Conservation (phyloP, 1,139 yeast species). For the Sugiyamaella japonica region DNA sequence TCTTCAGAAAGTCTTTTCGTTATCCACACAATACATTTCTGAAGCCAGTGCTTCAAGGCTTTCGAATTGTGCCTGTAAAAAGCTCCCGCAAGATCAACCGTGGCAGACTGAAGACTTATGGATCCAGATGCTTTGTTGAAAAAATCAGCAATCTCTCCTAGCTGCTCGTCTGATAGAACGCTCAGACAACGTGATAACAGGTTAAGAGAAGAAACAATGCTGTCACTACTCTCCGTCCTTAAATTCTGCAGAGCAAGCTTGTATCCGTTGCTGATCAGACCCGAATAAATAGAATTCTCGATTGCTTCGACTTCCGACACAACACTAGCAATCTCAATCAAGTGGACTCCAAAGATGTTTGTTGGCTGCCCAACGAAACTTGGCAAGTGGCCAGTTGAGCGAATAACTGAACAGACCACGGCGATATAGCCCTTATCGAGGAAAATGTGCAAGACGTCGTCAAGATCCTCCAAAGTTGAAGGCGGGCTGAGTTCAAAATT, state of each 20-base stretch:
- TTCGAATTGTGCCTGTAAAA: slow-evolving; percentile 7
- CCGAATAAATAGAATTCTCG: neutral
- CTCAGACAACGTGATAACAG: slow-evolving; percentile 7
- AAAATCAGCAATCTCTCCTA: neutral
- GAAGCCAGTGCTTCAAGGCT: slow-evolving; percentile 20
- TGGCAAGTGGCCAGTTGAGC: slow-evolving; percentile 11
- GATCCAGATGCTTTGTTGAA: slow-evolving; percentile 9
- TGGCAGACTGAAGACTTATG: neutral
- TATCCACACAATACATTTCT: slow-evolving; percentile 32
- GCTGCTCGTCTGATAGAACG: slow-evolving; percentile 5
- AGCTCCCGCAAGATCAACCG: slow-evolving; percentile 3
- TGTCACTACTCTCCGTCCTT: neutral
- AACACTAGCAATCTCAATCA: slow-evolving; percentile 8
- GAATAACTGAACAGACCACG: slow-evolving; percentile 8
- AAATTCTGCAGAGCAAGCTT: neutral
- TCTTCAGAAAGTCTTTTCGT: slow-evolving; percentile 34
- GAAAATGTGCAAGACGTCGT: slow-evolving; percentile 2
- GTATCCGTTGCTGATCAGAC: neutral
- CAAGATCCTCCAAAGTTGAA: neutral
- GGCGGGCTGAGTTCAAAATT: slow-evolving; percentile 5
- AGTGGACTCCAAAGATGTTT: neutral
- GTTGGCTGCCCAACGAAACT: neutral
- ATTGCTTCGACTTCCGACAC: neutral
- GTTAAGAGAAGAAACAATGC: neutral
- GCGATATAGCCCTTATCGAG: neutral